Percentiles rank a stretch among this genome's conserved stretches.
Conservation (phyloP, 768 basidiomycete genomes). For the Chlorophyllum brunneum region DNA sequence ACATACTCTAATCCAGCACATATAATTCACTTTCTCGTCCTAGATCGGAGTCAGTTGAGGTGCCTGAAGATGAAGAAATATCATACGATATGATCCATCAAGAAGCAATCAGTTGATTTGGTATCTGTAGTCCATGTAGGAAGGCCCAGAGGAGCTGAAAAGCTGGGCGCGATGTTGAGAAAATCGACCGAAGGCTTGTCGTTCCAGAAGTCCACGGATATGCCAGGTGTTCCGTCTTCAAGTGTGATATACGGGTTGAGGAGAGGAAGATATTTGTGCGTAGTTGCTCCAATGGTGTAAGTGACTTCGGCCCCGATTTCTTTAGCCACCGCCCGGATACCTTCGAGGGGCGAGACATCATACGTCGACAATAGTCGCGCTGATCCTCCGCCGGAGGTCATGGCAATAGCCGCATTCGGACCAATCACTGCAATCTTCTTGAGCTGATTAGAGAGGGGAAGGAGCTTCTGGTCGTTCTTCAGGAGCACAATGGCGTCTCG, state of each 20-base stretch:
- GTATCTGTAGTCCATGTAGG: slow-evolving; percentile 37
- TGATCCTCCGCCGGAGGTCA: slow-evolving; percentile 59
- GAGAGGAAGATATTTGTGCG: slow-evolving; percentile 47
- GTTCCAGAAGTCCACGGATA: slow-evolving; percentile 42
- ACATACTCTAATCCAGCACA: slow-evolving; percentile 39
- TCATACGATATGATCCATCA: slow-evolving; percentile 41
- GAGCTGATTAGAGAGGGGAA: slow-evolving; percentile 37
- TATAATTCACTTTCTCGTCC: slow-evolving; percentile 39
- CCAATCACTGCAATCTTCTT: slow-evolving; percentile 60
- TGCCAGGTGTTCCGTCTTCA: slow-evolving; percentile 33
- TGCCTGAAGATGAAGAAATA: background rate
- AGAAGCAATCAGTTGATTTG: slow-evolving; percentile 28
- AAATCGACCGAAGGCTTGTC: slow-evolving; percentile 35
- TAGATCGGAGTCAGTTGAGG: slow-evolving; percentile 9
- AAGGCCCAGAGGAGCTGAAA: slow-evolving; percentile 19
- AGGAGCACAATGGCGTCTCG: slow-evolving; percentile 55
- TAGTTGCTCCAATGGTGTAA: slow-evolving; percentile 39
- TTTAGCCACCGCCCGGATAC: slow-evolving; percentile 40
- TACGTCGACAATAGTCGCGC: slow-evolving; percentile 50
- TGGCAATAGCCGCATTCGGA: slow-evolving; percentile 50
- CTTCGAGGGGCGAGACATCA: slow-evolving; percentile 54
- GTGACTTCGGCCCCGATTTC: slow-evolving; percentile 41
- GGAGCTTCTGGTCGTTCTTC: slow-evolving; percentile 50
- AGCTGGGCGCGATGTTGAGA: slow-evolving; percentile 24
- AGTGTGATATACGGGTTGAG: slow-evolving; percentile 43